Evolutionary conservation across 108 stramenopile genomes (phyloP).

Genomic region (Hondaea fermentalgiana): DNA sequence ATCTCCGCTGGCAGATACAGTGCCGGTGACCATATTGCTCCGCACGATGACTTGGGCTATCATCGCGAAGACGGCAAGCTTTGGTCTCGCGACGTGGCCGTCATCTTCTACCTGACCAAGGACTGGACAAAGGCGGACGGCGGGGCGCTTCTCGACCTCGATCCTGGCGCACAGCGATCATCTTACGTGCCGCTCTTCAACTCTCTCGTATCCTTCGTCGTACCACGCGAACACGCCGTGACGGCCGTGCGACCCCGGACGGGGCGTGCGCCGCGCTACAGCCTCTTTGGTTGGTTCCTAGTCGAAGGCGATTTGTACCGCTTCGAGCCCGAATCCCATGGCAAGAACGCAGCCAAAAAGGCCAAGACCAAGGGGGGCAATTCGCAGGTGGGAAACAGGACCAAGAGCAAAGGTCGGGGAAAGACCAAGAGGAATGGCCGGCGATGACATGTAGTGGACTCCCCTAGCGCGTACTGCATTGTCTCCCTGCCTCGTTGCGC

Average conservation of each 20-base stretch:
- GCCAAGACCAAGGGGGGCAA: no score
- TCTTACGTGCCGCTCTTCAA: neutral
- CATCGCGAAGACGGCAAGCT: neutral
- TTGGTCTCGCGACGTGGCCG: neutral
- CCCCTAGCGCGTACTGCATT: no score
- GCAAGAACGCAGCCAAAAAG: no score
- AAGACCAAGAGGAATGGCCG: no score
- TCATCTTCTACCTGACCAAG: slow-evolving; percentile 2
- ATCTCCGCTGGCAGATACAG: neutral
- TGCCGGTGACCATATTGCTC: neutral
- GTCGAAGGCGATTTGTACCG: slow-evolving; percentile 1
- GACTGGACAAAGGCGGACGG: neutral
- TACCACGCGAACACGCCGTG: neutral
- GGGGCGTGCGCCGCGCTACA: neutral
- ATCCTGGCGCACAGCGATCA: neutral
- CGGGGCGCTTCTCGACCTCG: neutral
- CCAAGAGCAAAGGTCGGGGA: no score
- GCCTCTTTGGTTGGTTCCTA: slow-evolving; percentile 2
- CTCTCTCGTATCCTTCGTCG: neutral
- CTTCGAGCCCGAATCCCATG: neutral
- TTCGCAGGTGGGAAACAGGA: no score
- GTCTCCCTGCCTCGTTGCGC: no score
- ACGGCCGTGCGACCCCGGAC: neutral
- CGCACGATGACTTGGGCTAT: neutral
- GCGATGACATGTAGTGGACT: no score